These are phyloP conservation scores for Penicillium psychrosexuale DNA, from an alignment of 2,329 filamentous ascomycete species.

Conservation along the genomic window DNA sequence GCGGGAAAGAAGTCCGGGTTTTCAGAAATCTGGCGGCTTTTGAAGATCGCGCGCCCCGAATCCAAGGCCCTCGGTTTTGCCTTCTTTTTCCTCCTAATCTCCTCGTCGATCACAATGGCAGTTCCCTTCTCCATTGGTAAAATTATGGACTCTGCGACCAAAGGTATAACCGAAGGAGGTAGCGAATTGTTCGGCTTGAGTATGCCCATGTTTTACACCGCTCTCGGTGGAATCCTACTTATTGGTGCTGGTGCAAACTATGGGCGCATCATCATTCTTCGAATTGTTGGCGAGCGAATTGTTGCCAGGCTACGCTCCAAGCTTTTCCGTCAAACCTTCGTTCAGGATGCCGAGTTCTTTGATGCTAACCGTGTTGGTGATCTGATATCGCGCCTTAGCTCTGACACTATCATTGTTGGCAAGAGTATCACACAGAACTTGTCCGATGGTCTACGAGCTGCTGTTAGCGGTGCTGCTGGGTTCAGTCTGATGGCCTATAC, in stretches of 20 bases:
- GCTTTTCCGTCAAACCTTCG: conserved; percentile 85
- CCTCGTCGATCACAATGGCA: conserved; percentile 90
- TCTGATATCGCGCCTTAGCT: conserved; percentile 89
- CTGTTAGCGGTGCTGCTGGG: conserved; percentile 86
- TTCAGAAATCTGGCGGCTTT: conserved; percentile 76
- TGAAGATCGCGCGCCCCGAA: conserved; percentile 88
- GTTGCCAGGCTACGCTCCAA: conserved; percentile 85
- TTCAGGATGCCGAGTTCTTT: conserved; percentile 99
- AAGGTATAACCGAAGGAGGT: conserved; percentile 62
- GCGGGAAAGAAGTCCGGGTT: conserved; percentile 57
- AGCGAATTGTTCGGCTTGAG: conserved; percentile 76
- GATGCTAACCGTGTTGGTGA: conserved; percentile 97
- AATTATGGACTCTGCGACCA: conserved; percentile 87
- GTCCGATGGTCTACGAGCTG: conserved; percentile 86
- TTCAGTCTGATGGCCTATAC: conserved; percentile 95
- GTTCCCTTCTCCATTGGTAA: conserved; percentile 96
- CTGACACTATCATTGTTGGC: conserved; percentile 95
- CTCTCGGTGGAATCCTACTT: conserved; percentile 71
- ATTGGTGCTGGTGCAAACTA: conserved; percentile 89
- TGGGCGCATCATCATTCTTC: conserved; percentile 84
- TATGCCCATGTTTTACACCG: conserved; percentile 82
- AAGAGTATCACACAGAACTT: conserved; percentile 98
- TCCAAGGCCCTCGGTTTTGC: conserved; percentile 72
- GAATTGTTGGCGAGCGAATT: conserved; percentile 92
- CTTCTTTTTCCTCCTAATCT: conserved; percentile 80